phyloP scores from a whole-genome alignment of 2,329 filamentous ascomycete species.

The Chaetomiaceae sp. region DNA sequence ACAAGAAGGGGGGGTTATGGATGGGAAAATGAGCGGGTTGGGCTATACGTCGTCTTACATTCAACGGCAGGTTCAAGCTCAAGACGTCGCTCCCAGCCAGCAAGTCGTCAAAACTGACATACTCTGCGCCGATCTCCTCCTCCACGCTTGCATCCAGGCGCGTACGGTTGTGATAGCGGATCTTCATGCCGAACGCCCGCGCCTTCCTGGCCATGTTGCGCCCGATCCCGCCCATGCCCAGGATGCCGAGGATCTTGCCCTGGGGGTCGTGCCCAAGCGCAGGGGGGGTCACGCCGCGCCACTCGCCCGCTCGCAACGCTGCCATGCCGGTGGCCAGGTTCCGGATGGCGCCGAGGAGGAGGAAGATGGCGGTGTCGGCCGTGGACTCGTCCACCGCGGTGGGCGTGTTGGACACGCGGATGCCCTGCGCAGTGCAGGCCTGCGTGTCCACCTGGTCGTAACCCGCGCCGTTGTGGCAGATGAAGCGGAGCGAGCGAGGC shows the following conservation, averaged over 20 bases:
- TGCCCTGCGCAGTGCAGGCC: conserved; percentile 59
- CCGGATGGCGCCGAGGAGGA: conserved; percentile 73
- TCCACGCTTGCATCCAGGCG: conserved; percentile 50
- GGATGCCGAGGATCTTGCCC: conserved; percentile 70
- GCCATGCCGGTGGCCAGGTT: conserved; percentile 64
- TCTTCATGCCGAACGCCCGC: conserved; percentile 66
- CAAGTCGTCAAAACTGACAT: conserved; percentile 68
- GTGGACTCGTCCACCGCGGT: conserved; percentile 76
- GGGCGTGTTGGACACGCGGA: conserved; percentile 76
- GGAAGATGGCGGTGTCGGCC: conserved; percentile 72
- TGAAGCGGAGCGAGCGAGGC: conserved; percentile 48
- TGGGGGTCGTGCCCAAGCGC: conserved; percentile 69
- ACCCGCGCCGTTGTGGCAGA: conserved; percentile 66
- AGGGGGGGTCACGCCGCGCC: conserved; percentile 54
- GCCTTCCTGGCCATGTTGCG: conserved; percentile 70
- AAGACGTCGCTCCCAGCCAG: conserved; percentile 66
- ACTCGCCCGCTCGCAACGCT: conserved; percentile 59
- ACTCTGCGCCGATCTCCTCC: conserved; percentile 51
- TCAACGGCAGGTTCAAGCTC: conserved; percentile 74
- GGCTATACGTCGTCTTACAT: conserved; percentile 49
- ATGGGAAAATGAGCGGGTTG: not conserved
- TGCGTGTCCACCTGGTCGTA: conserved; percentile 77
- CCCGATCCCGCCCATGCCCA: conserved; percentile 84
- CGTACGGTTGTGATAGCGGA: conserved; percentile 69
- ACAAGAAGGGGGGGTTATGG: not conserved